These are phyloP conservation scores for Erysimum pusillum DNA, from an alignment of 441 rosid genomes.

Conservation along the genomic window DNA sequence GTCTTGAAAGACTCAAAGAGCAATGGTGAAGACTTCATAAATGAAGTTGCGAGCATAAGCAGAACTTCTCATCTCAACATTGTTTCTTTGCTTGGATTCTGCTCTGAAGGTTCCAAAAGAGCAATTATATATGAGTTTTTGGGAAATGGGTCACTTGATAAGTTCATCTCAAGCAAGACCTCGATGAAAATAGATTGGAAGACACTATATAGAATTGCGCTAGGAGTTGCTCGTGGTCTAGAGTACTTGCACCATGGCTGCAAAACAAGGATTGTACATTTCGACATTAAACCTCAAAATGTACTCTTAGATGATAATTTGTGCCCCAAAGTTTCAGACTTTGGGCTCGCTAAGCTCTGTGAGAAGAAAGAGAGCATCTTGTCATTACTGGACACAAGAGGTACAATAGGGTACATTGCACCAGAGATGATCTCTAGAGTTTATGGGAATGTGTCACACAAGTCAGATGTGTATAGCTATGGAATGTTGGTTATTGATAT, in stretches of 20 bases:
- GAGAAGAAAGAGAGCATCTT: slow-evolving; percentile 34
- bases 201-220: not conserved
- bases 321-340: not conserved
- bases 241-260: slow-evolving; percentile 9
- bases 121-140: slow-evolving; percentile 31
- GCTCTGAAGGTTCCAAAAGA: slow-evolving; percentile 34
- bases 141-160: slow-evolving; percentile 33
- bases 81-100: slow-evolving; percentile 32
- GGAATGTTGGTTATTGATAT: slow-evolving; percentile 52
- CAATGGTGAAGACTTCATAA: slow-evolving; percentile 35
- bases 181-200: not conserved
- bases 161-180: slow-evolving; percentile 5
- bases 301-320: not conserved
- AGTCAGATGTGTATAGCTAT: slow-evolving; percentile 52
- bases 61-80: slow-evolving; percentile 35
- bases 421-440: slow-evolving; percentile 40
- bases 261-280: slow-evolving; percentile 16
- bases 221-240: slow-evolving; percentile 26
- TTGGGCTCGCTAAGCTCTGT: slow-evolving; percentile 39
- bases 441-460: slow-evolving; percentile 45
- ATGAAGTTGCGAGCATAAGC: slow-evolving; percentile 39
- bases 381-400: slow-evolving; percentile 42
- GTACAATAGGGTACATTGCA: slow-evolving; percentile 48
- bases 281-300: slow-evolving; percentile 8
- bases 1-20: slow-evolving; percentile 32